Evolutionary conservation across 352 stramenopile species (phyloP).

Genomic region (Phytophthora podocarpi): DNA sequence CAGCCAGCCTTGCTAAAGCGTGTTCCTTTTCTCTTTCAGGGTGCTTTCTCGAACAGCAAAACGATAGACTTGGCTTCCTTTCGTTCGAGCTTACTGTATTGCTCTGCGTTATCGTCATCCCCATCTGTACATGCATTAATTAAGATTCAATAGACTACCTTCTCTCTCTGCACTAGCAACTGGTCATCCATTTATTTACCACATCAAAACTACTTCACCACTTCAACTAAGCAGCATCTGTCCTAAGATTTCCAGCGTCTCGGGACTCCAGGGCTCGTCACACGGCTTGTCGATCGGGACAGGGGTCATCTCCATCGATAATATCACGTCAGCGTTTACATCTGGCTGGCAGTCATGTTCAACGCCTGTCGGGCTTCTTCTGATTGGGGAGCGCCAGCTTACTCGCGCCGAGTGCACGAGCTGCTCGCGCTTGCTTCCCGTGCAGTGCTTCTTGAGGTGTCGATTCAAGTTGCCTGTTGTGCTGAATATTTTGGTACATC

Average conservation of each 20-base stretch:
- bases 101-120: background rate
- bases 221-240: conserved; percentile 42
- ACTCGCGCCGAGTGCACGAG: conserved; percentile 11
- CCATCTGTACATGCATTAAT: too few relatives aligned
- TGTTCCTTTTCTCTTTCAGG: conserved; percentile 6
- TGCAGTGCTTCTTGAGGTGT: conserved; percentile 57
- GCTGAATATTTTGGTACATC: conserved; percentile 66
- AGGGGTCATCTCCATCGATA: conserved; percentile 13
- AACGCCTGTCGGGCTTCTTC: conserved; percentile 21
- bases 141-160: too few relatives aligned
- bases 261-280: conserved; percentile 38
- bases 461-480: conserved; percentile 65
- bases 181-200: conserved; percentile 9
- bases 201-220: conserved; percentile 4
- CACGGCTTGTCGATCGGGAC: conserved; percentile 26
- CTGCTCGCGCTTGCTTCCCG: conserved; percentile 13
- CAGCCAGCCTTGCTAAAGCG: background rate
- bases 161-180: too few relatives aligned
- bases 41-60: conserved; percentile 35
- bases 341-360: conserved; percentile 7
- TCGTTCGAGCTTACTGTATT: conserved; percentile 1
- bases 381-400: conserved; percentile 2
- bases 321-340: conserved; percentile 5
- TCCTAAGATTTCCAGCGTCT: conserved; percentile 41
- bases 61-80: background rate